Evolutionary conservation across 1,139 yeast genomes (phyloP).

Genomic region (Yamadazyma oceani): DNA sequence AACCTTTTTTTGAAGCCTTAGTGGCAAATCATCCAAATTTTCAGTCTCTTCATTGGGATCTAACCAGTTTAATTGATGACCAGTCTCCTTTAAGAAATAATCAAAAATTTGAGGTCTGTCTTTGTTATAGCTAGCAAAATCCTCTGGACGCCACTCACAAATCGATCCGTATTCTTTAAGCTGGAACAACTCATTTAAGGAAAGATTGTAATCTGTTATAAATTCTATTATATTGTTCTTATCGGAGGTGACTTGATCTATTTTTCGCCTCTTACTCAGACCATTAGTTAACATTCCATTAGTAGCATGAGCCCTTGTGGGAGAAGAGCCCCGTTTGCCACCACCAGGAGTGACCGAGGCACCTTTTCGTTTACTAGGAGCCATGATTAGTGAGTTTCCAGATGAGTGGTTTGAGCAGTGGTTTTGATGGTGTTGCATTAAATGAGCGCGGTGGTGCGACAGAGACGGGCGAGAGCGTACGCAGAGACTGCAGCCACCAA

Average conservation of each 20-base stretch:
- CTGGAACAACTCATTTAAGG: constrained; percentile 54
- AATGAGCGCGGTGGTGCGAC: constrained; percentile 4
- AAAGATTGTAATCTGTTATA: constrained; percentile 45
- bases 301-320: neutral
- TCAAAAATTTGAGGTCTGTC: constrained; percentile 36
- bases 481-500: no score
- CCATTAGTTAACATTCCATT: neutral
- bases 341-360: neutral
- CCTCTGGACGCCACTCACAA: constrained; percentile 59
- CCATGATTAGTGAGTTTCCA: constrained; percentile 6
- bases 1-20: constrained; percentile 44
- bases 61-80: constrained; percentile 36
- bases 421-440: no score
- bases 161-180: constrained; percentile 60
- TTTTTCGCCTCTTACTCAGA: constrained; percentile 11
- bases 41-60: constrained; percentile 25
- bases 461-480: neutral
- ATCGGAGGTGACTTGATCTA: constrained; percentile 14
- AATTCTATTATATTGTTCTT: constrained; percentile 28
- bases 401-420: neutral
- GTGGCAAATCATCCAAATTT: constrained; percentile 35
- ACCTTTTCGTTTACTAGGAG: constrained; percentile 14
- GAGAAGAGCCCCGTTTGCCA: neutral
- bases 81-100: constrained; percentile 30
- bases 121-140: constrained; percentile 30